phyloP scores from a whole-genome alignment of 805 yeast genomes.

The Komagataella pseudopastoris region DNA sequence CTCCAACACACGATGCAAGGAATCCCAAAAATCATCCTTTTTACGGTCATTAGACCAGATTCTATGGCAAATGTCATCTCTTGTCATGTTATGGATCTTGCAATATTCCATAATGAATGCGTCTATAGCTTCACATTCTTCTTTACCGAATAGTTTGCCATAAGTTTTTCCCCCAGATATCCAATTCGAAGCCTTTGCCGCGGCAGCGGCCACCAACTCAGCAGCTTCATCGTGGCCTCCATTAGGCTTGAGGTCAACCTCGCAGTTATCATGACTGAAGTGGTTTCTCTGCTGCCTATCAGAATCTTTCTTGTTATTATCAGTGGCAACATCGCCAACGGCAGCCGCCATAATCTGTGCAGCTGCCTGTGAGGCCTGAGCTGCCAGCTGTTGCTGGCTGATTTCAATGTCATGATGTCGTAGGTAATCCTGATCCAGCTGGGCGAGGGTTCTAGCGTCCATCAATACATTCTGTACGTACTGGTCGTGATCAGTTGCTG shows the following conservation, averaged over 20 bases:
- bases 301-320: background rate
- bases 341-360: slow-evolving; percentile 10
- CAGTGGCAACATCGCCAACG: background rate
- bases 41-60: slow-evolving; percentile 80
- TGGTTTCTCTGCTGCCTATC: background rate
- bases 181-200: slow-evolving; percentile 24
- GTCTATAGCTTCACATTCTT: slow-evolving; percentile 62
- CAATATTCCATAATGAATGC: slow-evolving; percentile 61
- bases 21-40: slow-evolving; percentile 86
- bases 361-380: slow-evolving; percentile 5
- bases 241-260: background rate
- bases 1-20: slow-evolving; percentile 66
- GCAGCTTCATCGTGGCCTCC: slow-evolving; percentile 17
- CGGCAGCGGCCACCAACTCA: slow-evolving; percentile 27
- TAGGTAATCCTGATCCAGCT: slow-evolving; percentile 17
- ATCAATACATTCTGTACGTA: slow-evolving; percentile 59
- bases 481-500: slow-evolving; percentile 41
- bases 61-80: slow-evolving; percentile 64
- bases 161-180: slow-evolving; percentile 10
- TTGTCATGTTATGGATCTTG: slow-evolving; percentile 41
- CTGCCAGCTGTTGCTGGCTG: slow-evolving; percentile 3
- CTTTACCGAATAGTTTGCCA: slow-evolving; percentile 34
- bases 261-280: slow-evolving; percentile 1
- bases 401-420: slow-evolving; percentile 10
- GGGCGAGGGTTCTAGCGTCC: slow-evolving; percentile 51